phyloP scores from a whole-genome alignment of 2,329 filamentous ascomycete species.

The Ilyonectria mors-panacis region DNA sequence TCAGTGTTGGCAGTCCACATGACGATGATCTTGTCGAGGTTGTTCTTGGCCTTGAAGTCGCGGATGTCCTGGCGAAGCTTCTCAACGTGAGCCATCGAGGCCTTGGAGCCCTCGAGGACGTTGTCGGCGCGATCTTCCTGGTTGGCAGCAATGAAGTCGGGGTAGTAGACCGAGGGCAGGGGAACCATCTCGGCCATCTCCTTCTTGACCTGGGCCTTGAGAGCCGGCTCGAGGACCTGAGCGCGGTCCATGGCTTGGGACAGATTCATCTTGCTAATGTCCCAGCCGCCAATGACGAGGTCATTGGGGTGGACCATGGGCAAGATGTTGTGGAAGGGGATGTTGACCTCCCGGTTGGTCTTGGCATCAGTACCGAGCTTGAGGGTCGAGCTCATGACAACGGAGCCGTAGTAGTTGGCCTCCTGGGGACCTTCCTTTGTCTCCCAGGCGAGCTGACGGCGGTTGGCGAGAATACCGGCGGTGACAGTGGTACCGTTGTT shows the following conservation, averaged over 20 bases:
- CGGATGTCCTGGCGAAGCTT: slow-evolving; percentile 94
- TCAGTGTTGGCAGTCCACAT: slow-evolving; percentile 99
- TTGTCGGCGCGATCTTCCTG: slow-evolving; percentile 98
- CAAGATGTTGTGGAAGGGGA: slow-evolving; percentile 93
- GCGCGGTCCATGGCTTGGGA: slow-evolving; percentile 96
- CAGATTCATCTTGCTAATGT: slow-evolving; percentile 93
- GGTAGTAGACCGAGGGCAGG: slow-evolving; percentile 97
- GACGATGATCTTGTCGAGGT: slow-evolving; percentile 94
- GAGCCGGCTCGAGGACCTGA: slow-evolving; percentile 92
- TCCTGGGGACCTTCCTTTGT: slow-evolving; percentile 89
- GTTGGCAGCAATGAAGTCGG: slow-evolving; percentile 99
- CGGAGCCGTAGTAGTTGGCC: slow-evolving; percentile 98
- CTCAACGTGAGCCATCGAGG: slow-evolving; percentile 89
- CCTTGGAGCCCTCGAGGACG: slow-evolving; percentile 85
- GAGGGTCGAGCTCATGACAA: slow-evolving; percentile 97
- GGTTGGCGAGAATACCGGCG: slow-evolving; percentile 96
- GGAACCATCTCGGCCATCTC: slow-evolving; percentile 92
- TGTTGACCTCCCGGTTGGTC: slow-evolving; percentile 91
- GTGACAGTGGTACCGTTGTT: slow-evolving; percentile 99
- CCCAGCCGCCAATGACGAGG: slow-evolving; percentile 95
- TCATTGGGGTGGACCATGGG: slow-evolving; percentile 99
- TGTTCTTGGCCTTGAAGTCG: slow-evolving; percentile 89
- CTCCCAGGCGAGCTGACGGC: slow-evolving; percentile 88
- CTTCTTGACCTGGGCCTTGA: slow-evolving; percentile 92
- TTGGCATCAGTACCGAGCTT: slow-evolving; percentile 92